A percentile compares a stretch with the other conserved stretches of the same genome.
Evolutionary conservation across 306 rosid genomes (phyloP).

Genomic region (Ochetophila trinervis): DNA sequence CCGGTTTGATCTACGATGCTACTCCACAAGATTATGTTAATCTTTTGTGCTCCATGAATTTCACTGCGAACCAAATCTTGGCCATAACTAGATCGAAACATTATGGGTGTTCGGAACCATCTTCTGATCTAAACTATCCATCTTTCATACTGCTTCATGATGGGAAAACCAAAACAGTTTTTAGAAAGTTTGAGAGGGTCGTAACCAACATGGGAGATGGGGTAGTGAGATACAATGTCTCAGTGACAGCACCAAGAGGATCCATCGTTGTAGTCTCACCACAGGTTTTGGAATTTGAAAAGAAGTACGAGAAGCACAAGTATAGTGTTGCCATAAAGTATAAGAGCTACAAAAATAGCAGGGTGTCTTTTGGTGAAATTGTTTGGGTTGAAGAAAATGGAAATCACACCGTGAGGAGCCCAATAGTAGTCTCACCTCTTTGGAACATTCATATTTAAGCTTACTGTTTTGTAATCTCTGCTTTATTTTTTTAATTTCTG

Average conservation of each 20-base stretch:
- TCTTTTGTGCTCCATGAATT: slow-evolving; percentile 10
- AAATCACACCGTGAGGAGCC: slow-evolving; percentile 10
- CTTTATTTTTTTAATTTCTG: not conserved
- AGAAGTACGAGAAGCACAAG: slow-evolving; percentile 32
- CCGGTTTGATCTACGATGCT: slow-evolving; percentile 23
- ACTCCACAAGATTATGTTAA: slow-evolving; percentile 19
- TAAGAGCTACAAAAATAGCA: not conserved
- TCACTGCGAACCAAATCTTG: not conserved
- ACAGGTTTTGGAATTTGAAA: slow-evolving; percentile 11
- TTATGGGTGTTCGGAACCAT: slow-evolving; percentile 28
- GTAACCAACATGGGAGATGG: slow-evolving; percentile 43
- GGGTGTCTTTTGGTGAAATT: slow-evolving; percentile 6
- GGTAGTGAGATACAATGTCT: slow-evolving; percentile 26
- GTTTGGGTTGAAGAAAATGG: slow-evolving; percentile 15
- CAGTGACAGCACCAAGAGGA: slow-evolving; percentile 31
- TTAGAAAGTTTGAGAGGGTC: slow-evolving; percentile 25
- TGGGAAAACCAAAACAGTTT: not conserved
- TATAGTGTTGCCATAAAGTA: slow-evolving; percentile 24
- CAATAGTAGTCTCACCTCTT: slow-evolving; percentile 9
- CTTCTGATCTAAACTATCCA: slow-evolving; percentile 42
- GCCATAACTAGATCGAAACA: slow-evolving; percentile 22
- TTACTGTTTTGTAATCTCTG: not conserved
- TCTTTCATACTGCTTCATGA: slow-evolving; percentile 29
- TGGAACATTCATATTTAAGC: not conserved
- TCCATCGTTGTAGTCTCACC: slow-evolving; percentile 30